These are phyloP conservation scores for Handroanthus guayacan DNA, from an alignment of 257 asterid species.

Conservation along the genomic window DNA sequence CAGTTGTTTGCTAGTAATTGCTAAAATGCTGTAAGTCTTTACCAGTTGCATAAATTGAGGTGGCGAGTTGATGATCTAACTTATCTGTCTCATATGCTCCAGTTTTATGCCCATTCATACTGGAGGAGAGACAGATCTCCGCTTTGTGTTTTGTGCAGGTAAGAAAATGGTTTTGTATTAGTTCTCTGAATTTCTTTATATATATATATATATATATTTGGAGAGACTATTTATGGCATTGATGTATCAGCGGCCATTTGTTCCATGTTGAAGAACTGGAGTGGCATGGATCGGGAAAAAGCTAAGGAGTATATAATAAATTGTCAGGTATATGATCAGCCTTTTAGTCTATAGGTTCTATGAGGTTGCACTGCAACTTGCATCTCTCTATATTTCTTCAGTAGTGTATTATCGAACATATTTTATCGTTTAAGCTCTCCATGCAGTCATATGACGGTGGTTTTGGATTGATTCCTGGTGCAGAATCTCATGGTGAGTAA, in stretches of 20 bases:
- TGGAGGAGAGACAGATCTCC: conserved; percentile 96
- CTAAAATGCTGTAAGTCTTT: conserved; percentile 9
- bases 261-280: conserved; percentile 83
- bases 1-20: neutral
- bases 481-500: conserved; percentile 97
- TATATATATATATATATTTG: neutral
- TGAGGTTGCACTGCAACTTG: neutral
- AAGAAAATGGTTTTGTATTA: conserved; percentile 31
- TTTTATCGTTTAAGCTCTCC: conserved; percentile 26
- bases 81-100: conserved; percentile 33
- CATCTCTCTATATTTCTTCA: conserved; percentile 2
- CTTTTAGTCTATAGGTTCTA: conserved; percentile 13
- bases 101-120: conserved; percentile 93
- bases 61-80: conserved; percentile 34
- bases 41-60: neutral
- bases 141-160: conserved; percentile 97
- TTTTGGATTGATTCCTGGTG: conserved; percentile 86
- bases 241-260: conserved; percentile 78
- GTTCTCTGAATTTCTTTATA: conserved; percentile 13
- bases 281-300: conserved; percentile 85
- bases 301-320: conserved; percentile 78
- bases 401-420: conserved; percentile 29
- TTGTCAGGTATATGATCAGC: conserved; percentile 69
- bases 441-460: conserved; percentile 99
- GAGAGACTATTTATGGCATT: conserved; percentile 25